These are phyloP conservation scores for Aphanomyces invadans DNA, from an alignment of 352 stramenopile genomes.

Conservation along the genomic window DNA sequence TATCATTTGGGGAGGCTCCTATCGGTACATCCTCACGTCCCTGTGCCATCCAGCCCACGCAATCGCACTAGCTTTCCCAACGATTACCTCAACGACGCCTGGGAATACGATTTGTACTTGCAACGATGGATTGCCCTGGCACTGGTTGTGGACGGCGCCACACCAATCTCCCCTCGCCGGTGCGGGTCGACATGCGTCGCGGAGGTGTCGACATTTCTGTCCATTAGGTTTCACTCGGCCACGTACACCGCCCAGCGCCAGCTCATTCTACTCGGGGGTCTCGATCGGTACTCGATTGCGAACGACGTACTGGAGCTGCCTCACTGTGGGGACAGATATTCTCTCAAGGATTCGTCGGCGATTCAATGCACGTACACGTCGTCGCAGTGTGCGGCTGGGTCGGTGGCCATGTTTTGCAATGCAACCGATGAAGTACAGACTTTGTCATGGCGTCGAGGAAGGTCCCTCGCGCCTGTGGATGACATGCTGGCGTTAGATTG, in stretches of 20 bases:
- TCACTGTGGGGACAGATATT: neutral
- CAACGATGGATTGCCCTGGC: constrained; percentile 52
- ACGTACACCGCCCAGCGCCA: neutral
- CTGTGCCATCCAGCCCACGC: neutral
- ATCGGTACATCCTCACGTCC: constrained; percentile 25
- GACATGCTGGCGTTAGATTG: constrained; percentile 9
- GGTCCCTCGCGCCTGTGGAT: too few relatives aligned
- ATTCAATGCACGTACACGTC: constrained; percentile 14
- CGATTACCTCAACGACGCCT: constrained; percentile 61
- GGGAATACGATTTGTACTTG: constrained; percentile 62
- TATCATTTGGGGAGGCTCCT: constrained; percentile 51
- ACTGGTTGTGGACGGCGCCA: neutral
- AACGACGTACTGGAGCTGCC: neutral
- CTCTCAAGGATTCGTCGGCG: neutral
- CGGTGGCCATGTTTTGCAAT: constrained; percentile 14
- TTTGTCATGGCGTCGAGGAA: too few relatives aligned
- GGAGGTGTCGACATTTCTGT: too few relatives aligned
- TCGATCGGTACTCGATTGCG: neutral
- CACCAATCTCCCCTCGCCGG: neutral
- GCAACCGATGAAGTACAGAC: constrained; percentile 5
- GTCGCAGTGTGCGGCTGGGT: neutral
- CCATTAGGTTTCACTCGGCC: constrained; percentile 7
- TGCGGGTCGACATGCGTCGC: too few relatives aligned
- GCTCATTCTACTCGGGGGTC: constrained; percentile 13
- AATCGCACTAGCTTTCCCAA: constrained; percentile 41